These are phyloP conservation scores for Corynascus novoguineensis DNA, from an alignment of 495 filamentous ascomycete genomes.

Conservation along the genomic window DNA sequence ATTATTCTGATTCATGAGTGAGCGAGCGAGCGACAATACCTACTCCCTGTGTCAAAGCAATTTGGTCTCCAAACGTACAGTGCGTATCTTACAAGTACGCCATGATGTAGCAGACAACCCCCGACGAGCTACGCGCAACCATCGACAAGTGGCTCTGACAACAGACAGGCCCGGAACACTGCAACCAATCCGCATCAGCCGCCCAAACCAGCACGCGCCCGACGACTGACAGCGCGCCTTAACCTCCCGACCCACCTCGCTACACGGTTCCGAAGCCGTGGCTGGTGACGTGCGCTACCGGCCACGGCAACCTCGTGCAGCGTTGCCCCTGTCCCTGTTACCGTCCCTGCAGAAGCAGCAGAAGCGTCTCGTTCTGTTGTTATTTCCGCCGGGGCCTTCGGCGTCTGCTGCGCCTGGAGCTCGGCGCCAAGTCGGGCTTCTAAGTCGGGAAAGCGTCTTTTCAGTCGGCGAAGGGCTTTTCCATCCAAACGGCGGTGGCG, in stretches of 20 bases:
- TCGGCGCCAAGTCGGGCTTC: conserved; percentile 16
- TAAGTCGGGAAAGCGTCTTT: conserved; percentile 24
- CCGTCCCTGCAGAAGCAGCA: not conserved
- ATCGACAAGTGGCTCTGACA: no score
- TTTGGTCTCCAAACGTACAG: no score
- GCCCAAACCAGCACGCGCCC: no score
- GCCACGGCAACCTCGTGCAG: no score
- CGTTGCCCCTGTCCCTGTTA: no score
- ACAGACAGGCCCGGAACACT: no score
- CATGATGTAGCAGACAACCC: no score
- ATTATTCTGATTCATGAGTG: not conserved
- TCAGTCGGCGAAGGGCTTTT: conserved; percentile 15
- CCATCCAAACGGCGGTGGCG: conserved; percentile 12
- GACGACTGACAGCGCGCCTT: conserved; percentile 19
- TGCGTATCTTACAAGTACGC: no score
- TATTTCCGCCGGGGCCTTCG: not conserved
- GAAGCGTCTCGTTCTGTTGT: not conserved
- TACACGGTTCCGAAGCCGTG: conserved; percentile 22
- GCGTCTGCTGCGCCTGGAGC: conserved; percentile 5
- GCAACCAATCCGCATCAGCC: no score
- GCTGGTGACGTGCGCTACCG: no score
- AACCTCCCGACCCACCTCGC: conserved; percentile 22
- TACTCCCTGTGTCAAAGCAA: no score
- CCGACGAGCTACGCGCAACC: no score
- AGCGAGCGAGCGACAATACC: not conserved